Evolutionary conservation across 2,329 filamentous ascomycete species (phyloP).

Genomic region (Plenodomus lindquistii): DNA sequence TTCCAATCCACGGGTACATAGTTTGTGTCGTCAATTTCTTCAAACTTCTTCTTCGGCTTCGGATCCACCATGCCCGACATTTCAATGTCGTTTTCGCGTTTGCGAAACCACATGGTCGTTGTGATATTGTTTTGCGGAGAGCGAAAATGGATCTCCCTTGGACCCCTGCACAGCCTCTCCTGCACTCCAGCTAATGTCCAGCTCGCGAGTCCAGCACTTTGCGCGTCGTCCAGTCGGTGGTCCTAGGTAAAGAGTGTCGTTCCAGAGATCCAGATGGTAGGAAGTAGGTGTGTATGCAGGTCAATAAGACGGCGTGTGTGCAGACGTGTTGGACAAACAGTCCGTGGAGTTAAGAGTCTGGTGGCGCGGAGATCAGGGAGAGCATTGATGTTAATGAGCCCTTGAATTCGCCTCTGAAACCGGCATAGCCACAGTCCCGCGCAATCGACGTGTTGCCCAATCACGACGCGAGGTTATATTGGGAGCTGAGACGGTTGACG

Average conservation of each 20-base stretch:
- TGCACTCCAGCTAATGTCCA: background rate
- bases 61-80: slow-evolving; percentile 28
- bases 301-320: background rate
- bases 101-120: slow-evolving; percentile 24
- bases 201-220: background rate
- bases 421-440: slow-evolving; percentile 26
- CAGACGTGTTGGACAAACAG: slow-evolving; percentile 3
- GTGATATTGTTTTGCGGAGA: slow-evolving; percentile 1
- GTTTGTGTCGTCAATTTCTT: slow-evolving; percentile 35
- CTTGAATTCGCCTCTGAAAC: slow-evolving; percentile 26
- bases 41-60: slow-evolving; percentile 16
- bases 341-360: background rate
- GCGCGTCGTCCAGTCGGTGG: background rate
- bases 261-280: no score
- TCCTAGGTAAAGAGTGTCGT: background rate
- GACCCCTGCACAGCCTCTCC: background rate
- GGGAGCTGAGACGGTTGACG: slow-evolving; percentile 33
- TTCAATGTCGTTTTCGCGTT: slow-evolving; percentile 34
- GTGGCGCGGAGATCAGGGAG: slow-evolving; percentile 14
- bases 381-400: slow-evolving; percentile 21
- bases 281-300: slow-evolving; percentile 2
- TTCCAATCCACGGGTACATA: slow-evolving; percentile 41
- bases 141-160: background rate
- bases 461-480: slow-evolving; percentile 16
- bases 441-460: slow-evolving; percentile 19